Base-by-base conservation (phyloP, 768 basidiomycete species). In the Leccinum uliginosum region DNA sequence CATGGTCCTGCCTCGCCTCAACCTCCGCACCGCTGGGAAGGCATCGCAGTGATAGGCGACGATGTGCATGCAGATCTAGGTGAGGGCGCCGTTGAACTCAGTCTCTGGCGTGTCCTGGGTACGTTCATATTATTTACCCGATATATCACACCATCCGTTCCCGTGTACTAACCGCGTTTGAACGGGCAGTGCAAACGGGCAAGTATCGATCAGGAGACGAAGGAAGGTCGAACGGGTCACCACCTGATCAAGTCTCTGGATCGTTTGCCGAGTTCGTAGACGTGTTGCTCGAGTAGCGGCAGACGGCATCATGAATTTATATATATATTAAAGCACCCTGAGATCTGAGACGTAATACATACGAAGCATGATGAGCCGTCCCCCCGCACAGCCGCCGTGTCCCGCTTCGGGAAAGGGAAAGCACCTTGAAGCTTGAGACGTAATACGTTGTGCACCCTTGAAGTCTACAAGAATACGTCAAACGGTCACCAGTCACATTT, bases 181-280 rank as follows among this genome's bases (percentile, higher is more conserved):
- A 15, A 26, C 32, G 27, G 44, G 47, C 26, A 84, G 87, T 87
- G 23, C 77, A 76, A 64, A 86, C 87, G 5, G 87, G 88, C 11
- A 90, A 89, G 63, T 89, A 87, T 65, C 76, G 87, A 3, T 19
- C 71, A 4, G 85, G 83, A 3, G 83, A 85, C 61, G 87, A 88
- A 66, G 53, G 45, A 6, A 72, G 70, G 54, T 53, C 59, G 15
- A 77, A 74, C 0, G 59, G 69, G 2, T 59, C 65, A 6, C 74
- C 78, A 27, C 84, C 84, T 3, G 80, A 86, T 65, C 79, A 81
- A 59, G 70, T 84, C 3, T 78, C 65, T 52, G 79, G 79, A 27
- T 78, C 74, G 4, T 86, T 87, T 61, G 74, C 82, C 3, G 69
- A 71, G 4, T 81, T 85, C 54, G 76, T 85, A 1, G 78, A 85